These are phyloP conservation scores for Pyrenophora graminea DNA, from an alignment of 2,329 filamentous ascomycete species.

Conservation along the genomic window DNA sequence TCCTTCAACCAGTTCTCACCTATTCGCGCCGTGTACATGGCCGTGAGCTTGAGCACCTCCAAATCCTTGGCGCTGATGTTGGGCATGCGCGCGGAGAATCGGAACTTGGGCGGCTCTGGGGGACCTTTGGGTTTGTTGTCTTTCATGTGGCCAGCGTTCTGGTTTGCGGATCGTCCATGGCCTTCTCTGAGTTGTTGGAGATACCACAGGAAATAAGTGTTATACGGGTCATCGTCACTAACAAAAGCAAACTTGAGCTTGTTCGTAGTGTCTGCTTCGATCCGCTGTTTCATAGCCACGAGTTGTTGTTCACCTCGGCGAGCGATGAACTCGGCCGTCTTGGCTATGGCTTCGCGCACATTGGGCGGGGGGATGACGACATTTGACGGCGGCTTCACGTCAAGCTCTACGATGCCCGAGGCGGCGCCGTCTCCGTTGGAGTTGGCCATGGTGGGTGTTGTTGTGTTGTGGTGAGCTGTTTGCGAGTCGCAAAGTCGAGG, in stretches of 20 bases:
- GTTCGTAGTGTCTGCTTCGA: conserved; percentile 68
- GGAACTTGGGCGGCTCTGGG: conserved; percentile 81
- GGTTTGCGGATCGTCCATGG: conserved; percentile 62
- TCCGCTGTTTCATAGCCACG: conserved; percentile 83
- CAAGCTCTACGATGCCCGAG: conserved; percentile 20
- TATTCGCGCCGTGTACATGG: conserved; percentile 89
- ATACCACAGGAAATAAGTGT: conserved; percentile 88
- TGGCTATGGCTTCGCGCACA: conserved; percentile 84
- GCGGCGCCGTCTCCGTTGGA: conserved; percentile 31
- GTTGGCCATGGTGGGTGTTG: conserved; percentile 31
- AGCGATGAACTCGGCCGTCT: conserved; percentile 89
- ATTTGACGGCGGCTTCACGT: conserved; percentile 73
- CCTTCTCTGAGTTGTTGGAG: conserved; percentile 83
- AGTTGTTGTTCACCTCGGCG: conserved; percentile 71
- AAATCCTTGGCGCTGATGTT: conserved; percentile 95
- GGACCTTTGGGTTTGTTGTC: conserved; percentile 77
- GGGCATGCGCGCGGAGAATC: conserved; percentile 95
- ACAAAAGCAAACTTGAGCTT: conserved; percentile 92
- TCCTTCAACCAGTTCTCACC: conserved; percentile 90
- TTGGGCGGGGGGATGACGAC: conserved; percentile 84
- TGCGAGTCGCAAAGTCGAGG: conserved; percentile 6
- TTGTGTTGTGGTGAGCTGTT: conserved; percentile 8
- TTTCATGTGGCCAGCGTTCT: conserved; percentile 29
- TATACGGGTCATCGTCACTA: conserved; percentile 77
- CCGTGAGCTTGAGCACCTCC: conserved; percentile 73